Base-by-base conservation (phyloP, 345 rosid species). In the Turnera subulata region DNA sequence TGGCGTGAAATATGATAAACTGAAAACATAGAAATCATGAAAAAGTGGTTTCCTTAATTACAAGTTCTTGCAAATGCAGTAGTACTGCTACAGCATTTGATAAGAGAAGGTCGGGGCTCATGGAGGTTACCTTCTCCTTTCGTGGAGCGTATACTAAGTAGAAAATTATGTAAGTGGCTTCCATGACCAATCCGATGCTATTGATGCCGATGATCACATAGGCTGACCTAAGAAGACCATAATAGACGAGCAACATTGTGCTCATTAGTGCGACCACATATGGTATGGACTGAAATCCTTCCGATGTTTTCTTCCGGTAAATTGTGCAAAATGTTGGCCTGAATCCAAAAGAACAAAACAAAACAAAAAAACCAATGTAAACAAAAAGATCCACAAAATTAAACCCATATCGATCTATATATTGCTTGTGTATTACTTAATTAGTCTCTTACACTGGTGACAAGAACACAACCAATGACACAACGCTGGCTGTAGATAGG, bases 251-350 rank as follows among this genome's bases (percentile, higher is more conserved):
- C 61, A 67, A 11, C 23, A 25, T 38, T 21, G 71, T 65, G 23
- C 65, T 60, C 60, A 54, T 38, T 0, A 59, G 66, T n/a, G 65
- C 71, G 2, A 60, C 42, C 25, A 42, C 42, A 23, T 67, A 67
- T 17, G 71, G 71, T 46, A 67, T 53, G 18, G 71, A 60, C 7
- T 53, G 71, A 42, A 59, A 67, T 2, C 71, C 71, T 61, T 53
- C 55, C 0, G 71, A 59, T 10, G 71, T 44, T 53, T 55, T 59
- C 44, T 42, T 67, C 64, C 54, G 60, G 21, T 24, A 19, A 8
- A 67, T 67, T 11, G n/a, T 60, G 60, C 54, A 60, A 29, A 67
- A 67, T 6, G 71, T 67, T 39, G 71, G 71, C 61, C 71, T 67
- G 55, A 46, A 40, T 5, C 3, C 3, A 42, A 16, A 2, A 11